phyloP scores from a whole-genome alignment of 805 yeast species.

The Maudiozyma serrabonitensis region DNA sequence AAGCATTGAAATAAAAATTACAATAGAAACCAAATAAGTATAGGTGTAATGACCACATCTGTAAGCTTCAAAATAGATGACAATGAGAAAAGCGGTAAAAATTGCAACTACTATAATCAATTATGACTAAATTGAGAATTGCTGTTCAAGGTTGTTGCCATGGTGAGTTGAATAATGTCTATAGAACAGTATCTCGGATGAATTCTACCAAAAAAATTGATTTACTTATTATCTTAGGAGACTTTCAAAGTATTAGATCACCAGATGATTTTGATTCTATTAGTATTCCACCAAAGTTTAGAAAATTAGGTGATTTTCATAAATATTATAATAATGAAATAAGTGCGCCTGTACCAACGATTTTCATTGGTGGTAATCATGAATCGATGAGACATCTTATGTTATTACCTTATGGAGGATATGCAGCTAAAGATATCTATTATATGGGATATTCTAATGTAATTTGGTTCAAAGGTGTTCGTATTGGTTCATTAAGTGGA shows the following conservation, averaged over 20 bases:
- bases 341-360: slow-evolving; percentile 65
- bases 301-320: slow-evolving; percentile 68
- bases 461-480: slow-evolving; percentile 63
- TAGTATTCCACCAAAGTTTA: slow-evolving; percentile 73
- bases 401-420: slow-evolving; percentile 78
- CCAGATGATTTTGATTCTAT: slow-evolving; percentile 55
- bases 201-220: slow-evolving; percentile 33
- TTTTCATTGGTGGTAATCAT: slow-evolving; percentile 93
- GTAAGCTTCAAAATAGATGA: no score
- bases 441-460: slow-evolving; percentile 73
- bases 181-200: slow-evolving; percentile 28
- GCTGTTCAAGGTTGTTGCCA: slow-evolving; percentile 91
- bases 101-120: no score
- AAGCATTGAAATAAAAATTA: no score
- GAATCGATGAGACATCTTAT: slow-evolving; percentile 74
- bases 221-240: slow-evolving; percentile 76
- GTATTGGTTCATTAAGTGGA: slow-evolving; percentile 79
- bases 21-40: no score
- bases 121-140: slow-evolving; percentile 28
- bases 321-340: slow-evolving; percentile 51
- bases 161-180: slow-evolving; percentile 61
- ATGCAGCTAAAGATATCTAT: slow-evolving; percentile 83
- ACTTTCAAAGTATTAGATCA: slow-evolving; percentile 74
- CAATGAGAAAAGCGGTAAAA: no score
- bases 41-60: no score